Percentiles rank a stretch among this genome's conserved stretches.
Conservation (phyloP, 805 yeast species). For the Grigorovia humatica region DNA sequence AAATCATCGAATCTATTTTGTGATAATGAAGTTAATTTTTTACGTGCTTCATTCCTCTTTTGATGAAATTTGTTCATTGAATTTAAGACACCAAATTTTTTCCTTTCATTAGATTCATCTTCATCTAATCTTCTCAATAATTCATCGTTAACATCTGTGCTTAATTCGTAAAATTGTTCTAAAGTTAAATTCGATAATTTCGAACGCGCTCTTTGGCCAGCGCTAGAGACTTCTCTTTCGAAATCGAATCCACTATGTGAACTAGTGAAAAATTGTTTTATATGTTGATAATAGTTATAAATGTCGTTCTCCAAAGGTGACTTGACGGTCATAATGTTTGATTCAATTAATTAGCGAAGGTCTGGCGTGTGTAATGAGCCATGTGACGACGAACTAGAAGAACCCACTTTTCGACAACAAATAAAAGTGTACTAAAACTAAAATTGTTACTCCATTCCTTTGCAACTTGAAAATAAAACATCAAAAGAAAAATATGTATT, state of each 20-base stretch:
- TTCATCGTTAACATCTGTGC: conserved; percentile 93
- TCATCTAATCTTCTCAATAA: conserved; percentile 65
- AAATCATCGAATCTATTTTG: conserved; percentile 75
- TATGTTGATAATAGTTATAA: background rate
- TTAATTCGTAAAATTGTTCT: conserved; percentile 77
- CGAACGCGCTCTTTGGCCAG: conserved; percentile 57
- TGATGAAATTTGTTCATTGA: conserved; percentile 58
- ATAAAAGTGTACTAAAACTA: too few species aligned
- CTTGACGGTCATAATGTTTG: background rate
- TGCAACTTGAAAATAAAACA: too few species aligned
- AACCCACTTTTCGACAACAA: too few species aligned
- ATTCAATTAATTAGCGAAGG: background rate
- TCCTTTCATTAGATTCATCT: background rate
- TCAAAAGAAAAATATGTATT: too few species aligned
- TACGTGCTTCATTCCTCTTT: conserved; percentile 88
- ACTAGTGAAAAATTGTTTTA: background rate
- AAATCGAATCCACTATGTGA: conserved; percentile 1
- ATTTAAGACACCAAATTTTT: background rate
- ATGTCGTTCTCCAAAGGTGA: background rate
- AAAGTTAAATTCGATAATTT: conserved; percentile 70
- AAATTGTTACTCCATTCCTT: too few species aligned
- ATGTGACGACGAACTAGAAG: too few species aligned
- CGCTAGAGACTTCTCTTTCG: background rate
- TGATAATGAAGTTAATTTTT: conserved; percentile 76
- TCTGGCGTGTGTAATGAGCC: background rate